Base-by-base conservation (phyloP, 1,139 yeast species). In the Debaryomyces coudertii region DNA sequence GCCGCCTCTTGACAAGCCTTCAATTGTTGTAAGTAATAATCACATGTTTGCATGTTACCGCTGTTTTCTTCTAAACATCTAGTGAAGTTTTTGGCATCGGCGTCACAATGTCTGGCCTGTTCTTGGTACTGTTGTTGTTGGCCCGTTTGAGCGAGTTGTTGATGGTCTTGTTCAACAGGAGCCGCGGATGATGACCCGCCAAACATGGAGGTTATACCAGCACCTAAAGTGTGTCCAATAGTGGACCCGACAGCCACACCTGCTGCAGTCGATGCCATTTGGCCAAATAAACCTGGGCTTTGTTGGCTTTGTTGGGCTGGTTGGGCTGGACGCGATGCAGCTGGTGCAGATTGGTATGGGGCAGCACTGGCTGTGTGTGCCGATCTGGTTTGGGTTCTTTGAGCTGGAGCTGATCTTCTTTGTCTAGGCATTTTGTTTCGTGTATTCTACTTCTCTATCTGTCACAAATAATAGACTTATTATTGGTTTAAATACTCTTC, bases 171-270 rank as follows among this genome's bases (percentile, higher is more conserved):
- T 54, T 73, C 83, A 40, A 77, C 80, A 25, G 81, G 78, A 28
- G 83, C 72, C 43, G 79, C 71, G 33, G 79, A 66, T 29, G 85
- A 76, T n/a, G 87, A 77, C 46, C 97, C 96, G 45, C 96, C 92
- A 63, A 93, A 92, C 78, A 93, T 71, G 44, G 90, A 78, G 45
- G 96, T 83, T 58, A 93, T 76, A 60, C 98, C 98, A 49, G 96
- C 96, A 71, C 98, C 97, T 52, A 93, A 59, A 42, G 98, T 90
- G 77, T 93, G 99, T 51, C 99, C 99, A 50, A 92, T 84, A 53
- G 98, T 85, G 47, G 97, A 88, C 61, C 99, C 99, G 48, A 93
- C 97, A 44, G 98, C 99, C 31, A 93, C 99, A 82, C 99, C 99
- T 45, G 98, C 99, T 50, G 99, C 99, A 46, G 99, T 93, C 38